Conservation (phyloP, 139 green algal species). For the Tetradesmus obliquus region DNA sequence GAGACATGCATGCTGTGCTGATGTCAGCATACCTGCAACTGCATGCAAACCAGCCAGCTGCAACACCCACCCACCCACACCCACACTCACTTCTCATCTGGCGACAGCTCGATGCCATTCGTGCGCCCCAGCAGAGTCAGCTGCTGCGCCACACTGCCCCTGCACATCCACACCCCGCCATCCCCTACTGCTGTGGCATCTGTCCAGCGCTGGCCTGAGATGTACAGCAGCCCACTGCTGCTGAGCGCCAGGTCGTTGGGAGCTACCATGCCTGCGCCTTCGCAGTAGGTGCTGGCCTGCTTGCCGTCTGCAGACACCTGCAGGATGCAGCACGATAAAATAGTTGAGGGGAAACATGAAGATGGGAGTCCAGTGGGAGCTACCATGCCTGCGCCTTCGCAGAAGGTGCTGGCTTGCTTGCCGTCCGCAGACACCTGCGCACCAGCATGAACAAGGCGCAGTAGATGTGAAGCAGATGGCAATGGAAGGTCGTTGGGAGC, state of each 20-base stretch:
- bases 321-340: neutral
- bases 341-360: neutral
- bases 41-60: neutral
- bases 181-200: neutral
- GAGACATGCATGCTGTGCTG: neutral
- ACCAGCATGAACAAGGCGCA: no score
- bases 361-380: neutral
- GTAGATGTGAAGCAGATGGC: neutral
- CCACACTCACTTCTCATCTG: conserved; percentile 8
- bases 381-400: neutral
- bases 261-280: neutral
- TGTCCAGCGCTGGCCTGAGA: neutral
- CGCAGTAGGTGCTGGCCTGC: neutral
- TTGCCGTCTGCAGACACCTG: neutral
- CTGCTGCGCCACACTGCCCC: neutral
- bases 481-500: no score
- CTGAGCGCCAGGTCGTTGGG: neutral
- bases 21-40: neutral
- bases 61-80: neutral
- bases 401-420: neutral
- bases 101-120: conserved; percentile 4
- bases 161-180: conserved; percentile 16
- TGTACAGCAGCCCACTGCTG: neutral
- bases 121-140: neutral
- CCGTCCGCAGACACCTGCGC: neutral